phyloP scores from a whole-genome alignment of 192 early-diverging fungal species.

The Geranomyces variabilis region DNA sequence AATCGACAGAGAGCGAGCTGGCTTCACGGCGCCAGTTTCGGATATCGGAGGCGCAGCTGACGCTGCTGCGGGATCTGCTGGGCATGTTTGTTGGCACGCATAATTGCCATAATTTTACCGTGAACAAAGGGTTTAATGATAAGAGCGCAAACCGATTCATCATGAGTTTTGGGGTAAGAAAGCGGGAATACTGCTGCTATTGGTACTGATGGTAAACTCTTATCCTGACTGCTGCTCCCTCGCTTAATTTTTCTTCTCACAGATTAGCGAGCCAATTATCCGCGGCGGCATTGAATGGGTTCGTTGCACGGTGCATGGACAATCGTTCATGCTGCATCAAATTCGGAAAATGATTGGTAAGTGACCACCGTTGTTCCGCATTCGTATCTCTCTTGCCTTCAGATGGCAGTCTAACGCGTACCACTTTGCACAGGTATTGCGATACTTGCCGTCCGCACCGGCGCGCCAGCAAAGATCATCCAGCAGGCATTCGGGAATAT shows the following conservation, averaged over 20 bases:
- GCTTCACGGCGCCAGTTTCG: conserved; percentile 52
- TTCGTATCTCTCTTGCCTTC: not conserved
- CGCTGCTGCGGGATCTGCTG: conserved; percentile 69
- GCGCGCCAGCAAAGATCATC: conserved; percentile 72
- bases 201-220: conserved; percentile 41
- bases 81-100: conserved; percentile 76
- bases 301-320: conserved; percentile 88
- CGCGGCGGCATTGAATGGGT: conserved; percentile 80
- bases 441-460: conserved; percentile 77
- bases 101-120: conserved; percentile 96
- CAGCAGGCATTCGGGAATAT: conserved; percentile 60
- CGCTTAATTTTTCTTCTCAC: not conserved
- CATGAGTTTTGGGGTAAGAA: conserved; percentile 69
- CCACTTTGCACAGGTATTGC: conserved; percentile 50
- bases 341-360: conserved; percentile 99
- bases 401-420: not conserved
- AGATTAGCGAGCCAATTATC: conserved; percentile 53
- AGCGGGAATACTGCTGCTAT: not conserved
- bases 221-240: no score
- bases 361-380: conserved; percentile 30
- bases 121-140: conserved; percentile 76
- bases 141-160: conserved; percentile 82
- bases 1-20: conserved; percentile 42
- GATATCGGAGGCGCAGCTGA: conserved; percentile 62
- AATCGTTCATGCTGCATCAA: conserved; percentile 99